phyloP scores from a whole-genome alignment of 176 grass and related monocot species.

The Phragmites australis region DNA sequence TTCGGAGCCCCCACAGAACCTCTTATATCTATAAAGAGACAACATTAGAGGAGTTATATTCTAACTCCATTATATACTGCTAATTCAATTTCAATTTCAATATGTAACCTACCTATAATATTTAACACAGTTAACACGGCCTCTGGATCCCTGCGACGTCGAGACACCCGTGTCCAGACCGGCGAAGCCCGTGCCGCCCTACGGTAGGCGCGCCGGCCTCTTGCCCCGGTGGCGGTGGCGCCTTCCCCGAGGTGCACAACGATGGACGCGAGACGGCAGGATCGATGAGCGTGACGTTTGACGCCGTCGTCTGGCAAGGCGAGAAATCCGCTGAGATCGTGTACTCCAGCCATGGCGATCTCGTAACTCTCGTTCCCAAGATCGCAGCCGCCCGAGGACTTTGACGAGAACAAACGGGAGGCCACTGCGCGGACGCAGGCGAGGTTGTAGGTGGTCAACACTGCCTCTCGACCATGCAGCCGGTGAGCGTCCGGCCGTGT shows the following conservation, averaged over 20 bases:
- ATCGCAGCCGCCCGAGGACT: constrained; percentile 1
- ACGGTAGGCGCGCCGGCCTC: constrained; percentile 51
- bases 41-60: too few species aligned
- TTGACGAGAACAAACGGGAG: constrained; percentile 10
- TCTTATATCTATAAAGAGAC: too few species aligned
- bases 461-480: constrained; percentile 39
- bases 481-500: constrained; percentile 39
- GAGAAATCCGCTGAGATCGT: constrained; percentile 61
- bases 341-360: constrained; percentile 48
- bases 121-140: too few species aligned
- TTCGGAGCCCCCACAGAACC: too few species aligned
- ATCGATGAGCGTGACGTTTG: constrained; percentile 51
- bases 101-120: too few species aligned
- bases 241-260: constrained; percentile 69
- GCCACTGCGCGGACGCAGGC: constrained; percentile 36
- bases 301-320: constrained; percentile 55
- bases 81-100: too few species aligned
- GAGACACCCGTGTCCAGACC: neutral
- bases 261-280: too few species aligned
- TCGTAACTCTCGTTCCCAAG: constrained; percentile 46
- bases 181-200: neutral
- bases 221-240: constrained; percentile 37
- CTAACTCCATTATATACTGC: too few species aligned
- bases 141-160: too few species aligned
- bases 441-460: constrained; percentile 39